These are phyloP conservation scores for Phytophthora fragariaefolia DNA, from an alignment of 352 stramenopile species.

Conservation along the genomic window DNA sequence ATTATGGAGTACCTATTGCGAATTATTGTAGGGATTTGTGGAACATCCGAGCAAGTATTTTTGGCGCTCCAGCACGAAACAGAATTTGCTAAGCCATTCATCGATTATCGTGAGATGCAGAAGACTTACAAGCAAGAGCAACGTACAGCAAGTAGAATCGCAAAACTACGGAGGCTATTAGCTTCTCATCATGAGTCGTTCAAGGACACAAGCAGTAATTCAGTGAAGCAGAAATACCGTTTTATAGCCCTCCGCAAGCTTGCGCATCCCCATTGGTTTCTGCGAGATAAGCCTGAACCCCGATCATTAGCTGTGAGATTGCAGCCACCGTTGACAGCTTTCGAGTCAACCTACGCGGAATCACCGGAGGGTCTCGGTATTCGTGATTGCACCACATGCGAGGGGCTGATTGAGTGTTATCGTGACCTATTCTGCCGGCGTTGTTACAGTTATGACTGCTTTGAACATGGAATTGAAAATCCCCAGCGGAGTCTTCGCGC, in stretches of 20 bases:
- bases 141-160: conserved; percentile 31
- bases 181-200: not conserved
- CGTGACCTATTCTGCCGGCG: conserved; percentile 89
- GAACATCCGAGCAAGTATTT: conserved; percentile 54
- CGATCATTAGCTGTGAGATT: conserved; percentile 38
- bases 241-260: conserved; percentile 24
- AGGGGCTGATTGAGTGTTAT: conserved; percentile 77
- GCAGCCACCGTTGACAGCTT: conserved; percentile 53
- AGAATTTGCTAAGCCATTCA: conserved; percentile 43
- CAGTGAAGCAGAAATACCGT: not conserved
- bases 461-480: conserved; percentile 85
- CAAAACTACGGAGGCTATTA: conserved; percentile 36
- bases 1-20: conserved; percentile 67
- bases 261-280: conserved; percentile 40
- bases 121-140: conserved; percentile 38
- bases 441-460: conserved; percentile 93
- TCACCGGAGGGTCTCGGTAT: conserved; percentile 43
- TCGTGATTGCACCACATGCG: conserved; percentile 51
- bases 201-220: not conserved
- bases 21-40: conserved; percentile 55
- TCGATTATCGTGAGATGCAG: conserved; percentile 59
- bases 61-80: conserved; percentile 41
- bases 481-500: conserved; percentile 50
- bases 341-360: conserved; percentile 61
- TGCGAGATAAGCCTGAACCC: conserved; percentile 25